Conservation (phyloP, 2,329 filamentous ascomycete species). For the Sclerotinia glacialis region DNA sequence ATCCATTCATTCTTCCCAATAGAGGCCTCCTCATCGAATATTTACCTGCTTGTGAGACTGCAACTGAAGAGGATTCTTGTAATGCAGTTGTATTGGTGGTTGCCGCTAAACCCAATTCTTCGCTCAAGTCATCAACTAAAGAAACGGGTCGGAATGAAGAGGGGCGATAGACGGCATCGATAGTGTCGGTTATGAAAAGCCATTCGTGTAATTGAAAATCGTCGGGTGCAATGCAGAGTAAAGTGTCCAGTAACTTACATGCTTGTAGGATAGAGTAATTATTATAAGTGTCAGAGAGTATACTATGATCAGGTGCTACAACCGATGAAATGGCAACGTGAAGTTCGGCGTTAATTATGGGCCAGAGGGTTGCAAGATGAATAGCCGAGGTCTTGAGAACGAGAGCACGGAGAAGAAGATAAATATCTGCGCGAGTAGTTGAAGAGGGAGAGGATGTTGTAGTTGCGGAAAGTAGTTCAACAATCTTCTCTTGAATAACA, state of each 20-base stretch:
- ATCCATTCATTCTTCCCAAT: constrained; percentile 37
- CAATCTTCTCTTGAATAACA: constrained; percentile 74
- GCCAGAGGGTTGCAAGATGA: constrained; percentile 84
- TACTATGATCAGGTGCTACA: constrained; percentile 61
- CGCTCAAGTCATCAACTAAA: constrained; percentile 79
- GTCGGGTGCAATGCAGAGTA: constrained; percentile 84
- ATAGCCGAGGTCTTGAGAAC: constrained; percentile 74
- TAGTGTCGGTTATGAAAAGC: constrained; percentile 95
- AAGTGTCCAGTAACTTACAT: constrained; percentile 85
- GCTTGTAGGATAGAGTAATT: constrained; percentile 79
- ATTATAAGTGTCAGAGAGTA: constrained; percentile 68
- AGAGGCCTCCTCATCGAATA: constrained; percentile 41
- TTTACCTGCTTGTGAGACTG: constrained; percentile 28
- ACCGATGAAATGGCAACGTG: constrained; percentile 76
- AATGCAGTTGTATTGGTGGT: constrained; percentile 20
- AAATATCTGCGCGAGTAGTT: constrained; percentile 81
- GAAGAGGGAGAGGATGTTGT: constrained; percentile 89
- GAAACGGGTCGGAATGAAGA: constrained; percentile 66
- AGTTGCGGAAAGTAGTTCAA: constrained; percentile 81
- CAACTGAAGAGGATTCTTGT: constrained; percentile 26
- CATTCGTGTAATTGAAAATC: constrained; percentile 98
- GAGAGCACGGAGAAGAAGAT: constrained; percentile 80
- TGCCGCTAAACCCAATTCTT: constrained; percentile 54
- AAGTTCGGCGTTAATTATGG: constrained; percentile 81
- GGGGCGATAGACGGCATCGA: constrained; percentile 88